phyloP scores from a whole-genome alignment of 306 rosid genomes.

The Cucumis melo region DNA sequence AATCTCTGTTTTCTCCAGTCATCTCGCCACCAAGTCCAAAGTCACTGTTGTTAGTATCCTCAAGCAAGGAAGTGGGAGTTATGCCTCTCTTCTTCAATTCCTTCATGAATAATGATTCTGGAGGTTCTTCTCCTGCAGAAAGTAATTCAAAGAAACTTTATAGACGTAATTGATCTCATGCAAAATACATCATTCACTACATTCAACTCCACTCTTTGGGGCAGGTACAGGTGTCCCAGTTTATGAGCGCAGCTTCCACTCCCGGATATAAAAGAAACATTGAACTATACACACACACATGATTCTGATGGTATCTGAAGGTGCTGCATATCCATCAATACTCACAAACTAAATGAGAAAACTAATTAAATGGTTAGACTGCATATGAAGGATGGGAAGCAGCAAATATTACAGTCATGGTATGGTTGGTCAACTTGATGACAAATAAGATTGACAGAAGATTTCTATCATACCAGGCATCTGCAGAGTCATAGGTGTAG shows the following conservation, averaged over 20 bases:
- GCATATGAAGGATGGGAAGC: neutral
- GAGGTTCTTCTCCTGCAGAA: conserved; percentile 73
- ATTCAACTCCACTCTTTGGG: neutral
- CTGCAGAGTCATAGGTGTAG: neutral
- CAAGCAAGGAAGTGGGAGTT: conserved; percentile 86
- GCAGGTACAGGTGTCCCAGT: no score
- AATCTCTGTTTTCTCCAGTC: conserved; percentile 46
- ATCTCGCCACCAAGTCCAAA: conserved; percentile 43
- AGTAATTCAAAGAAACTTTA: neutral
- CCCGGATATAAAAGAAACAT: no score
- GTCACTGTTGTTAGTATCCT: conserved; percentile 49
- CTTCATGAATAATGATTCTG: conserved; percentile 91
- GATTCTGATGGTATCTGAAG: neutral
- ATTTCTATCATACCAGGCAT: neutral
- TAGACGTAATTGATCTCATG: neutral
- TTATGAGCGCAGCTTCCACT: no score
- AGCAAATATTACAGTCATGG: neutral
- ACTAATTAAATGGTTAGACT: neutral
- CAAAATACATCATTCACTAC: neutral
- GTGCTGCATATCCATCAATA: neutral
- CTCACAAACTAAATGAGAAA: neutral
- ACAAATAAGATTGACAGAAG: neutral
- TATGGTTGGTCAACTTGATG: neutral
- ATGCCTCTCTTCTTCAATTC: conserved; percentile 88
- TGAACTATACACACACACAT: neutral